A percentile compares a stretch with the other conserved stretches of the same genome.
Conservation (phyloP, 2,329 filamentous ascomycete species). For the Trichophyton benhamiae region DNA sequence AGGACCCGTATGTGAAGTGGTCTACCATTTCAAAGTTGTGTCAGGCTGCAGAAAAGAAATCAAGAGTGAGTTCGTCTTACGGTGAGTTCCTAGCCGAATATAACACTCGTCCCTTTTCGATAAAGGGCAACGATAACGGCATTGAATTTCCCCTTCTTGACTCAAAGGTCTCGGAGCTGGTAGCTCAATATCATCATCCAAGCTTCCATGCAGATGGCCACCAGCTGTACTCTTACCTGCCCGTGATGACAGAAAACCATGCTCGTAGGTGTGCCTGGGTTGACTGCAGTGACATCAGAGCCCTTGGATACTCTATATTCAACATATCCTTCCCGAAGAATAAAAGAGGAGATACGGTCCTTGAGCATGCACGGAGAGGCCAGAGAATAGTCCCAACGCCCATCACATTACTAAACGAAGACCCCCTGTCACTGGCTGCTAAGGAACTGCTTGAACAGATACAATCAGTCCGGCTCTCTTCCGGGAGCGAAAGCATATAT, state of each 20-base stretch:
- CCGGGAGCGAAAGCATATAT: neutral
- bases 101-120: conserved; percentile 11
- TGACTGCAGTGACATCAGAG: conserved; percentile 39
- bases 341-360: conserved; percentile 16
- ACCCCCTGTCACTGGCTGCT: conserved; percentile 15
- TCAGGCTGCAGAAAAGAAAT: conserved; percentile 15
- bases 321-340: conserved; percentile 24
- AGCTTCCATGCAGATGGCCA: conserved; percentile 14
- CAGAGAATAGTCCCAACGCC: conserved; percentile 22
- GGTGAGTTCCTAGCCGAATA: conserved; percentile 28
- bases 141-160: conserved; percentile 25
- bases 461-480: conserved; percentile 13
- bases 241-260: conserved; percentile 48
- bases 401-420: conserved; percentile 17
- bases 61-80: conserved; percentile 17
- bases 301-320: conserved; percentile 45
- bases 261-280: conserved; percentile 47
- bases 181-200: conserved; percentile 31
- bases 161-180: conserved; percentile 40
- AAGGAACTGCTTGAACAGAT: conserved; percentile 17
- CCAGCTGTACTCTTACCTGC: conserved; percentile 47
- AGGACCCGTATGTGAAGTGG: conserved; percentile 15
- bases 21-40: conserved; percentile 19
- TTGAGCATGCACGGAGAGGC: conserved; percentile 29
- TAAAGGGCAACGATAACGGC: neutral